These are phyloP conservation scores for Syzygium oleosum DNA, from an alignment of 345 rosid species.

Conservation along the genomic window DNA sequence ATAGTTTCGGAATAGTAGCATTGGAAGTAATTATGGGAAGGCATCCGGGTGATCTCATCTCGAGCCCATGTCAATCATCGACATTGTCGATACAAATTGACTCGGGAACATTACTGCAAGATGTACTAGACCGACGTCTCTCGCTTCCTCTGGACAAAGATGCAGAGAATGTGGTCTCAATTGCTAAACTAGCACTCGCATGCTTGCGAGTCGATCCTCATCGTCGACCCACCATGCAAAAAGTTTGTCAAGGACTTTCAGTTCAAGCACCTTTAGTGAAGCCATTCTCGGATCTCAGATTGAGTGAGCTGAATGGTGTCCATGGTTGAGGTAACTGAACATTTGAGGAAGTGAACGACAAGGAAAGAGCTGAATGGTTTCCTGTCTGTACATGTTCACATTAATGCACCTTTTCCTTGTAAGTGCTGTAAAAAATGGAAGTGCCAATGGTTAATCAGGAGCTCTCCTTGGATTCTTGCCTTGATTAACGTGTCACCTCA, in stretches of 20 bases:
- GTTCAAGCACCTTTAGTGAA: neutral
- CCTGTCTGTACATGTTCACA: neutral
- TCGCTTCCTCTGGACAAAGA: neutral
- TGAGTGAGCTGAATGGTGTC: neutral
- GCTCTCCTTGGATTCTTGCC: too few species aligned
- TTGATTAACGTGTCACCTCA: too few species aligned
- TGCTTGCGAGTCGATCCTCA: slow-evolving; percentile 23
- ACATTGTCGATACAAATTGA: neutral
- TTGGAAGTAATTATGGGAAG: neutral
- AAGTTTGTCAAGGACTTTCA: neutral
- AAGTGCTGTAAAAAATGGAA: neutral
- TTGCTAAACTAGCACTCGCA: neutral
- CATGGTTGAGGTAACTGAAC: neutral
- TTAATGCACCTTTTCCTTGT: neutral
- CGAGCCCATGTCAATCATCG: neutral
- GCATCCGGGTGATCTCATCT: neutral
- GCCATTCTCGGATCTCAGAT: neutral
- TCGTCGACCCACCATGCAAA: slow-evolving; percentile 21
- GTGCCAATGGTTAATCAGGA: neutral
- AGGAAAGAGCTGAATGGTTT: neutral
- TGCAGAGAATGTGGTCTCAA: neutral
- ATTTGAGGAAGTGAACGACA: neutral
- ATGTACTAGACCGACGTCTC: neutral
- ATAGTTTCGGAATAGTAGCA: neutral
- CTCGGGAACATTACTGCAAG: neutral